phyloP scores from a whole-genome alignment of 768 basidiomycete genomes.

The Goffeauzyma gilvescens region DNA sequence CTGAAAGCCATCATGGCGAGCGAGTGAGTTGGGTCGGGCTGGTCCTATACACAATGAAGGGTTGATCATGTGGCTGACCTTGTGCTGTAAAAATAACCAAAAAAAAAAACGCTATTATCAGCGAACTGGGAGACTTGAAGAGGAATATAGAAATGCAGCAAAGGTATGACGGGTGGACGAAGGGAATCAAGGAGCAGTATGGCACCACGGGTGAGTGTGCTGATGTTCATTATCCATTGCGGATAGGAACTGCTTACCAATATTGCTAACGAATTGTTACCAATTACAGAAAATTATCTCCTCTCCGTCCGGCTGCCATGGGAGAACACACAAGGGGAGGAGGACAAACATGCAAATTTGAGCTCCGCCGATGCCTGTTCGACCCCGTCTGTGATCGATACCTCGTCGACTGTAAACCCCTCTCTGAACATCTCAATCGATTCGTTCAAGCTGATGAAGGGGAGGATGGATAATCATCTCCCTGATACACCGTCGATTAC shows the following conservation, averaged over 20 bases:
- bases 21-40: background rate
- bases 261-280: background rate
- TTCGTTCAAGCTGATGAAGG: background rate
- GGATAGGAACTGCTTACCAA: too few species aligned
- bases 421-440: background rate
- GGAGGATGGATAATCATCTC: background rate
- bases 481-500: background rate
- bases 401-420: background rate
- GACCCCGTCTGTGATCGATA: too few species aligned
- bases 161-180: slow-evolving; percentile 24
- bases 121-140: slow-evolving; percentile 7
- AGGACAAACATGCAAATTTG: too few species aligned
- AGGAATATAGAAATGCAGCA: slow-evolving; percentile 3
- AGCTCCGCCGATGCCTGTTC: too few species aligned
- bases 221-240: background rate
- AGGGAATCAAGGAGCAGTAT: slow-evolving; percentile 17
- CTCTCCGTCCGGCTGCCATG: slow-evolving; percentile 23
- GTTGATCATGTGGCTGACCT: background rate
- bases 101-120: too few species aligned
- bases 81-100: too few species aligned
- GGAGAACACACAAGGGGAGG: slow-evolving; percentile 6
- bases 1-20: slow-evolving; percentile 11
- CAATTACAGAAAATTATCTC: slow-evolving; percentile 22
- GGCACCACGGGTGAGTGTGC: slow-evolving; percentile 22
- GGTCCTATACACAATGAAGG: background rate